phyloP scores from a whole-genome alignment of 2,329 filamentous ascomycete species.

The Hypoxylon sp. region DNA sequence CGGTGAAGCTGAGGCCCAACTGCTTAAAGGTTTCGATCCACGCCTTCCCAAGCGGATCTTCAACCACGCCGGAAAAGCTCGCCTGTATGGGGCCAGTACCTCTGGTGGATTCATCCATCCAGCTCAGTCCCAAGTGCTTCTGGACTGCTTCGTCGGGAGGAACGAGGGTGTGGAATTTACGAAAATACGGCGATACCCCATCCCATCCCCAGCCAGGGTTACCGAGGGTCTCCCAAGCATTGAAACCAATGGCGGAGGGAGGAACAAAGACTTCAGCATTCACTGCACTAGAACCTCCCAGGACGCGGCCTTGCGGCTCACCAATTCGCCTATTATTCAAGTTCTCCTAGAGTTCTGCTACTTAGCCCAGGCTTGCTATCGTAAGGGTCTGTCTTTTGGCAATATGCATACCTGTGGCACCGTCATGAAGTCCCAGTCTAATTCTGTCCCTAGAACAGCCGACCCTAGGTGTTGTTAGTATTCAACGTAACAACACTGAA shows the following conservation, averaged over 20 bases:
- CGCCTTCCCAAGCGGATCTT: conserved; percentile 26
- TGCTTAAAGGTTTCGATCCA: conserved; percentile 34
- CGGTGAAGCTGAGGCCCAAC: conserved; percentile 18
- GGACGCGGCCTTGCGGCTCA: conserved; percentile 13
- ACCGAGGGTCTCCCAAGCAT: conserved; percentile 57
- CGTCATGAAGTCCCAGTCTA: conserved; percentile 25
- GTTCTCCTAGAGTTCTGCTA: neutral
- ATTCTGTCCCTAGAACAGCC: conserved; percentile 2
- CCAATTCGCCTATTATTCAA: conserved; percentile 11
- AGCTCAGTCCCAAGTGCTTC: conserved; percentile 36
- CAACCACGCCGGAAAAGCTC: conserved; percentile 29
- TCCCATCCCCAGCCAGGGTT: conserved; percentile 54
- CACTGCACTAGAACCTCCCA: conserved; percentile 41
- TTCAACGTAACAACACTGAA: neutral
- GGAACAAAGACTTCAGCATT: conserved; percentile 49
- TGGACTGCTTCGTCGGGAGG: conserved; percentile 15
- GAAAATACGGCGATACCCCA: conserved; percentile 51
- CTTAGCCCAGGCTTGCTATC: neutral
- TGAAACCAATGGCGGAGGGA: conserved; percentile 43
- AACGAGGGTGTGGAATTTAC: conserved; percentile 53
- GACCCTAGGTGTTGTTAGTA: neutral
- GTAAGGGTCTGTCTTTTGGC: neutral
- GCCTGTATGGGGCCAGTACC: conserved; percentile 28
- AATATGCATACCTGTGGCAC: conserved; percentile 2
- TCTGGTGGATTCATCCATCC: conserved; percentile 25